Evolutionary conservation across 805 yeast species (phyloP).

Genomic region (Cyberlindnera sargentensis): DNA sequence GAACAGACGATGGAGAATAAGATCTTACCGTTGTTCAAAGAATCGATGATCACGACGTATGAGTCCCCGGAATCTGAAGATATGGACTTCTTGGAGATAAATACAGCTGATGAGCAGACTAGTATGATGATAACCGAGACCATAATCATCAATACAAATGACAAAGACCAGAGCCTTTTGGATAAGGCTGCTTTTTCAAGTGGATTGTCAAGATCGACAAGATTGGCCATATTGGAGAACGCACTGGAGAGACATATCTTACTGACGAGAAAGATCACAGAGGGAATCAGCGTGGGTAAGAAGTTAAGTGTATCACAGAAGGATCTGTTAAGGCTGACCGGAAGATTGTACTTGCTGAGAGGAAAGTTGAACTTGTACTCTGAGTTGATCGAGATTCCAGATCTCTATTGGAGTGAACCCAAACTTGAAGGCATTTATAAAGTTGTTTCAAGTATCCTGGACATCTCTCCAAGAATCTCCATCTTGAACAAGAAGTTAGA

Average conservation of each 20-base stretch:
- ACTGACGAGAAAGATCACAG: constrained; percentile 57
- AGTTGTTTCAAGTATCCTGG: constrained; percentile 62
- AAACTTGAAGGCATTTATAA: constrained; percentile 70
- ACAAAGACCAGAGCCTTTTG: constrained; percentile 41
- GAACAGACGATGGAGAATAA: constrained; percentile 44
- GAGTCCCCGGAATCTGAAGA: constrained; percentile 69
- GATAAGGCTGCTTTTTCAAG: constrained; percentile 88
- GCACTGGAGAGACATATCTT: constrained; percentile 63
- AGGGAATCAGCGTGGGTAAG: constrained; percentile 56
- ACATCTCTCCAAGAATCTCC: constrained; percentile 67
- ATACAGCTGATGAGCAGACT: constrained; percentile 16
- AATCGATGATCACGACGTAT: constrained; percentile 42
- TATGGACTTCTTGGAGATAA: constrained; percentile 58
- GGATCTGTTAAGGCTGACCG: constrained; percentile 64
- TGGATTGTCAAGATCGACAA: constrained; percentile 81
- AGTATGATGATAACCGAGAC: constrained; percentile 62
- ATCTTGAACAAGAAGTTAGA: constrained; percentile 82
- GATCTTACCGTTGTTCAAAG: constrained; percentile 45
- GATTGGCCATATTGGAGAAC: constrained; percentile 72
- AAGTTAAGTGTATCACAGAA: constrained; percentile 44
- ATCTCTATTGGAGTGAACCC: constrained; percentile 90
- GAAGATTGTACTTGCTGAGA: constrained; percentile 64
- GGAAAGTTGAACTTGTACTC: constrained; percentile 82
- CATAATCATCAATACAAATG: constrained; percentile 52
- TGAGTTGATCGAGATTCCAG: constrained; percentile 88